Conservation (phyloP, 176 grass and related monocot genomes). For the Oryza rufipogon region DNA sequence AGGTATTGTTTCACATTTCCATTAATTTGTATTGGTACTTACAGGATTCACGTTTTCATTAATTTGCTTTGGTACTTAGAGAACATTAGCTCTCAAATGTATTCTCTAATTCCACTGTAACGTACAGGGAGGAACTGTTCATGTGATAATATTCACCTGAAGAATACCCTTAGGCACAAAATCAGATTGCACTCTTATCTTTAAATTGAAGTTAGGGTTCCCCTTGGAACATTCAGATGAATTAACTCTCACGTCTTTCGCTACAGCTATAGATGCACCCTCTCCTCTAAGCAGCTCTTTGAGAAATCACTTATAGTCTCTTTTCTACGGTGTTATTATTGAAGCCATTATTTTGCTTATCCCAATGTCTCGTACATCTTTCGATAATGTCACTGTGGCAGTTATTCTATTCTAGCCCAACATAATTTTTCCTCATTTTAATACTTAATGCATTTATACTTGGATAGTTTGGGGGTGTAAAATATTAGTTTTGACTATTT, state of each 20-base stretch:
- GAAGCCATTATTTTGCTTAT: neutral
- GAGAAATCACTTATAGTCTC: neutral
- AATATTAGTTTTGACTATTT: neutral
- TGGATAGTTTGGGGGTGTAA: neutral
- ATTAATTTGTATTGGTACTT: slow-evolving; percentile 2
- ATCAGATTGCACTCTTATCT: neutral
- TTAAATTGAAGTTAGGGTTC: neutral
- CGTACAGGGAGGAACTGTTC: neutral
- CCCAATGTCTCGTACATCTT: neutral
- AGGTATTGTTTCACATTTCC: slow-evolving; percentile 49
- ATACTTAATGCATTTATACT: neutral
- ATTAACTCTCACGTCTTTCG: neutral
- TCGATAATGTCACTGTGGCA: neutral
- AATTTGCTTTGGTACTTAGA: slow-evolving; percentile 12
- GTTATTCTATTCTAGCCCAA: neutral
- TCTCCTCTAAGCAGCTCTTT: neutral
- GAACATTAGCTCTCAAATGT: neutral
- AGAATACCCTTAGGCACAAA: neutral
- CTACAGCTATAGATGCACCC: neutral
- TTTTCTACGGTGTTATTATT: neutral
- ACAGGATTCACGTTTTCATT: neutral
- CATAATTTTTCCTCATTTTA: slow-evolving; percentile 20
- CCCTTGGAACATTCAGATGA: neutral
- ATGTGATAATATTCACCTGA: neutral
- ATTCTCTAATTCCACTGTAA: neutral